Base-by-base conservation (phyloP, 2,329 filamentous ascomycete species). In the Lecanoromycetidae sp. region DNA sequence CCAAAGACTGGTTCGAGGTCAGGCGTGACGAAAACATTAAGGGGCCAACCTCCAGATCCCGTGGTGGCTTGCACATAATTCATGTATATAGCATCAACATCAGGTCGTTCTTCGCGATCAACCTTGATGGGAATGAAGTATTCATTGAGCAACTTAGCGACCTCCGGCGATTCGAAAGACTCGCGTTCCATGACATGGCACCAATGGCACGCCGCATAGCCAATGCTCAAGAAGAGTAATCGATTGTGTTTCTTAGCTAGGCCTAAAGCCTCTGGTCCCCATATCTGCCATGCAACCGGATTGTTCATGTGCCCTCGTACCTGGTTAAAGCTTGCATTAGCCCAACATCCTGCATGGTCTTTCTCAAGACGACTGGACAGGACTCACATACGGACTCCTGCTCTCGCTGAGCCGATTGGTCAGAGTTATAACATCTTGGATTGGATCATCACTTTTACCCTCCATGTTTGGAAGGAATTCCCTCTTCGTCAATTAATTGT, bases 61-160 rank as follows among this genome's bases (percentile, higher is more conserved):
- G 84, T 94, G 9, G 91, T 90, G 1, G 90, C 90, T 62, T 95
- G 87, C 33, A 94, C 82, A 63, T 94, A 98, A 68, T 94, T 94
- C 87, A 95, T 95, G 64, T 96, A 96, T 54, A 96, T 88, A 52
- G 84, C 80, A 60, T 98, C 91, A 54, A 96, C 79, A 60, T 96
- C 88, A 7, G 90, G 90, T 22, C 90, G 80, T 65, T 94, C 87
- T 65, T 98, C 91, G 51, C 88, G 79, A 64, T 98, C 91, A 58
- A 96, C 77, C 57, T 95, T 84, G 62, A 96, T 80, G 3, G 91
- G 90, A 36, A 98, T 79, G 63, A 96, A 98, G 48, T 79, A 77
- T 51, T 81, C 72, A 68, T 96, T 98, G 29, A 98, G 73, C 48
- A 94, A 72, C 20, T 77, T 68, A 13, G 91, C 87, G 51, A 94